Percentiles rank a stretch among this genome's conserved stretches.
These are phyloP conservation scores for Metschnikowia shivogae DNA, from an alignment of 805 yeast species.

Conservation along the genomic window DNA sequence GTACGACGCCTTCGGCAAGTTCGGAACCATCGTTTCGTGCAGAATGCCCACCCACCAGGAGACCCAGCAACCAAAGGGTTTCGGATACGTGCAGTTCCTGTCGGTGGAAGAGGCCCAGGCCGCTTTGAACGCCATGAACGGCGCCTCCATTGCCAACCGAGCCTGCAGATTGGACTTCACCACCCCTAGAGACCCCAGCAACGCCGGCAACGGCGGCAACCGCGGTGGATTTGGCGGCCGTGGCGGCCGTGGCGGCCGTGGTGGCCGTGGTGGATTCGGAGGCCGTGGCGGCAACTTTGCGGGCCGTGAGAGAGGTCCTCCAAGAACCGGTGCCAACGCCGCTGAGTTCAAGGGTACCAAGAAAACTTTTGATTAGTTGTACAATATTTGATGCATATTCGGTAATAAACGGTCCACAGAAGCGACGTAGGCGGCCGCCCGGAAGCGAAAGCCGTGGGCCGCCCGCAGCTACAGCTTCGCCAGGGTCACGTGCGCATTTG, in stretches of 20 bases:
- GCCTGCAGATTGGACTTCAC: slow-evolving; percentile 93
- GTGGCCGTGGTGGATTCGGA: slow-evolving; percentile 18
- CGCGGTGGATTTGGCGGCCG: not conserved
- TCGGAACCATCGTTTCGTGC: slow-evolving; percentile 81
- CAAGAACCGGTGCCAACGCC: slow-evolving; percentile 59
- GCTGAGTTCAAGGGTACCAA: slow-evolving; percentile 80
- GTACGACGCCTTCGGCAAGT: slow-evolving; percentile 65
- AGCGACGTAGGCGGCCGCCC: not conserved
- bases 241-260: slow-evolving; percentile 18
- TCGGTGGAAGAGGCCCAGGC: slow-evolving; percentile 85
- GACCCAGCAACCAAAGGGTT: slow-evolving; percentile 98
- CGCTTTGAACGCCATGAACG: slow-evolving; percentile 83
- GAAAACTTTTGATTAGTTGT: slow-evolving; percentile 67
- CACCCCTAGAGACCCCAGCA: slow-evolving; percentile 69
- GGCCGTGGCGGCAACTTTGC: slow-evolving; percentile 21
- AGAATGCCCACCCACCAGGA: slow-evolving; percentile 98
- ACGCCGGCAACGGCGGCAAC: slow-evolving; percentile 18
- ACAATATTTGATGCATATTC: slow-evolving; percentile 1
- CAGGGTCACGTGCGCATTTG: slow-evolving; percentile 1
- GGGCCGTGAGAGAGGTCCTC: slow-evolving; percentile 50
- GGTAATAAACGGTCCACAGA: not conserved
- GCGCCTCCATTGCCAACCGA: slow-evolving; percentile 86
- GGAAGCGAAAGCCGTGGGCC: too few species aligned
- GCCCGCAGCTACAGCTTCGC: not conserved
- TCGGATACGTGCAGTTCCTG: slow-evolving; percentile 93